phyloP scores from a whole-genome alignment of 441 rosid species.

The Dalechampia spathulata region DNA sequence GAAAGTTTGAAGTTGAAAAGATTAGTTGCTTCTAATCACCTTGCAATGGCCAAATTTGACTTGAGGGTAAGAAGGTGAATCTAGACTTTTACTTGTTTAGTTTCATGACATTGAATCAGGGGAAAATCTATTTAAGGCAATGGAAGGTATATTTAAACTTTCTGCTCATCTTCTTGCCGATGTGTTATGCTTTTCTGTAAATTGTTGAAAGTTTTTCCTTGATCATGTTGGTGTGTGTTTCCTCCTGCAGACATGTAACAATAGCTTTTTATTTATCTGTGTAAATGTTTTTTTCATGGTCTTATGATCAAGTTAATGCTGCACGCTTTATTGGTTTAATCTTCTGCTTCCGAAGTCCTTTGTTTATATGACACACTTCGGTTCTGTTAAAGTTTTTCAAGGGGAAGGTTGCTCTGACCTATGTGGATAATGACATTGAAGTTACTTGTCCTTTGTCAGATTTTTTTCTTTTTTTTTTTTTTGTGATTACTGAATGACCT shows the following conservation, averaged over 20 bases:
- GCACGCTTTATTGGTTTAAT: not conserved
- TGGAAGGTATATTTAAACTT: not conserved
- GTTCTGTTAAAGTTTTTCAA: not conserved
- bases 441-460: too few relatives aligned
- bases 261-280: not conserved
- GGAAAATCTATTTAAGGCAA: too few relatives aligned
- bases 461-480: not conserved
- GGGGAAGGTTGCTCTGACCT: not conserved
- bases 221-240: not conserved
- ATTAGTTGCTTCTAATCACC: constrained; percentile 87
- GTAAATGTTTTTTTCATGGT: not conserved
- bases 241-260: not conserved
- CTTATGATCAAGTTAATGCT: not conserved
- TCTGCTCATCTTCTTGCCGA: not conserved
- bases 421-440: not conserved
- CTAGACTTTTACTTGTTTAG: not conserved
- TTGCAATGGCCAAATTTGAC: constrained; percentile 91
- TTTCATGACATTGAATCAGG: not conserved
- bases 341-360: not conserved
- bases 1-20: constrained; percentile 76
- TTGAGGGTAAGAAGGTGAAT: constrained; percentile 50
- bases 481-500: not conserved
- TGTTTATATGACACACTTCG: not conserved
- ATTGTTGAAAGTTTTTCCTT: not conserved
- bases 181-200: not conserved